Conservation (phyloP, 306 rosid species). For the Prunus kanzakura region DNA sequence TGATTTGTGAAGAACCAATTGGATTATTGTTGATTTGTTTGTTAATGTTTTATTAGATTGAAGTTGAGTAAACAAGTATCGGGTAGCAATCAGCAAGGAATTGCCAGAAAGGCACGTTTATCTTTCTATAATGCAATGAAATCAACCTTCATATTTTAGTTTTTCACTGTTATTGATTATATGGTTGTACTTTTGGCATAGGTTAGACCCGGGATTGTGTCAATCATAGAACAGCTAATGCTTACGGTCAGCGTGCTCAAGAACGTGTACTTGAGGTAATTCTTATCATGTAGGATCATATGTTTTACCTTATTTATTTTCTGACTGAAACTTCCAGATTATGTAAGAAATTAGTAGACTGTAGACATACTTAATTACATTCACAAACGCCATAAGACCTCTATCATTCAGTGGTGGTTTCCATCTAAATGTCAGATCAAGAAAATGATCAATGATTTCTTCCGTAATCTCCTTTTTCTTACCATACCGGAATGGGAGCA, state of each 20-base stretch:
- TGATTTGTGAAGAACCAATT: not conserved
- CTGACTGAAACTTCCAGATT: not conserved
- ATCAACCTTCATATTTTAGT: slow-evolving; percentile 12
- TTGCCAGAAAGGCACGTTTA: slow-evolving; percentile 47
- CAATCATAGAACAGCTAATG: slow-evolving; percentile 38
- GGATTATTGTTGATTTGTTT: not conserved
- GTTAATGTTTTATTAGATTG: slow-evolving; percentile 41
- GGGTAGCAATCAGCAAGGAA: slow-evolving; percentile 37
- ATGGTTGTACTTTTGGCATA: slow-evolving; percentile 50
- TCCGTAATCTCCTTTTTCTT: not conserved
- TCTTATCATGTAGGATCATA: not conserved
- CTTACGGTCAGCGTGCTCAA: slow-evolving; percentile 45
- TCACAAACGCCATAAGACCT: not conserved
- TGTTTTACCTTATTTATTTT: slow-evolving; percentile 2
- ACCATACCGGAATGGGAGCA: not conserved
- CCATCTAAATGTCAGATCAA: not conserved
- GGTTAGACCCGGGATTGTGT: slow-evolving; percentile 53
- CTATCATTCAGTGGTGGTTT: no score
- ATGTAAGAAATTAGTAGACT: not conserved
- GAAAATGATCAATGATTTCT: not conserved
- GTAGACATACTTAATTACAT: no score
- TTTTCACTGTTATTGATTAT: slow-evolving; percentile 11
- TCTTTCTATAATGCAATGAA: not conserved
- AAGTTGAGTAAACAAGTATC: slow-evolving; percentile 43
- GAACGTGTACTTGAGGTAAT: slow-evolving; percentile 67